Percentiles rank a stretch among this genome's conserved stretches.
phyloP scores from a whole-genome alignment of 257 asterid species.

The Petunia secreta region DNA sequence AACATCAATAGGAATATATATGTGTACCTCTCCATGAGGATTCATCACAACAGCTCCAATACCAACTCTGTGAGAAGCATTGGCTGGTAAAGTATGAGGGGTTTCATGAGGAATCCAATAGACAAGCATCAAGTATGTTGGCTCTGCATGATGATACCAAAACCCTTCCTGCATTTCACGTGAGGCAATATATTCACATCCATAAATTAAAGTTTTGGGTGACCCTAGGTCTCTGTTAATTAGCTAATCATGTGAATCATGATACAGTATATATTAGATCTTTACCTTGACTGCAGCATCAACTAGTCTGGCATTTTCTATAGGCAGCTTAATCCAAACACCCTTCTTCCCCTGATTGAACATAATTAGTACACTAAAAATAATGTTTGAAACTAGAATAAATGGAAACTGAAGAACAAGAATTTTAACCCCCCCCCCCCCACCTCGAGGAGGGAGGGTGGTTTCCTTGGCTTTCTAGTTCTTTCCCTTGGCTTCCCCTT shows the following conservation, averaged over 20 bases:
- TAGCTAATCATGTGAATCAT: no score
- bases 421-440: no score
- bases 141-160: not conserved
- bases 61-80: slow-evolving; percentile 24
- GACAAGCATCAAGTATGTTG: slow-evolving; percentile 16
- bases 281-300: slow-evolving; percentile 21
- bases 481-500: no score
- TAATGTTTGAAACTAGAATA: no score
- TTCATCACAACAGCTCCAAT: slow-evolving; percentile 26
- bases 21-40: slow-evolving; percentile 10
- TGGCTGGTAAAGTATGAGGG: slow-evolving; percentile 22
- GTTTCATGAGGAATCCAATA: slow-evolving; percentile 23
- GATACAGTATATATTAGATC: no score
- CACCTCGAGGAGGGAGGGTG: no score
- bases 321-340: slow-evolving; percentile 23
- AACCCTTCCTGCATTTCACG: not conserved
- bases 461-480: no score
- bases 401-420: no score
- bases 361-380: no score
- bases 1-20: no score
- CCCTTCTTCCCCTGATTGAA: slow-evolving; percentile 20
- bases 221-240: not conserved
- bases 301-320: slow-evolving; percentile 14
- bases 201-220: not conserved
- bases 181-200: no score